Conservation (phyloP, 2,329 filamentous ascomycete genomes). For the Cadophora sp. region DNA sequence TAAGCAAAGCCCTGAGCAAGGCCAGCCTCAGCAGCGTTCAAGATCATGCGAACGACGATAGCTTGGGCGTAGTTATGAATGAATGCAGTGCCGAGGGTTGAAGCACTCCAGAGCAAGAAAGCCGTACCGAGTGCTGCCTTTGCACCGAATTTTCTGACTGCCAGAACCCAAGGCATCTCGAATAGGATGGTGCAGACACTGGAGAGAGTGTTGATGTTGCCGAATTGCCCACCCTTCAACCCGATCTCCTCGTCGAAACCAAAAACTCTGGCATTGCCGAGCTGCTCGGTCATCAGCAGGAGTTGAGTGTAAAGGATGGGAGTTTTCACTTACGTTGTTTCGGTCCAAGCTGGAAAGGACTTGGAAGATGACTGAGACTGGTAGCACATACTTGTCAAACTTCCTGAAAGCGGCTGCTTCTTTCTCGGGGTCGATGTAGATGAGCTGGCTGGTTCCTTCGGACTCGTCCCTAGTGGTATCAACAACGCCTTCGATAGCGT, state of each 20-base stretch:
- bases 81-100: slow-evolving; percentile 44
- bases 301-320: neutral
- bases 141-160: slow-evolving; percentile 28
- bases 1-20: slow-evolving; percentile 42
- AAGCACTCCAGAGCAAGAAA: slow-evolving; percentile 35
- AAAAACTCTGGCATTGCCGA: slow-evolving; percentile 41
- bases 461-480: neutral
- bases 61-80: slow-evolving; percentile 43
- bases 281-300: neutral
- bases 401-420: slow-evolving; percentile 18
- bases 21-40: slow-evolving; percentile 43
- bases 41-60: slow-evolving; percentile 42
- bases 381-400: slow-evolving; percentile 21
- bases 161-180: slow-evolving; percentile 39
- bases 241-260: slow-evolving; percentile 41
- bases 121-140: slow-evolving; percentile 24
- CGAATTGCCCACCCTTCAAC: slow-evolving; percentile 36
- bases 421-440: slow-evolving; percentile 24
- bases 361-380: slow-evolving; percentile 22
- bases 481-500: neutral
- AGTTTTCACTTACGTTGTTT: slow-evolving; percentile 15
- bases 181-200: slow-evolving; percentile 32
- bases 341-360: slow-evolving; percentile 19
- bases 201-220: slow-evolving; percentile 38
- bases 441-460: slow-evolving; percentile 2